Evolutionary conservation across 306 rosid genomes (phyloP), one percentile per base, ranked within the genome.

Genomic region (Pyrus betulifolia): DNA sequence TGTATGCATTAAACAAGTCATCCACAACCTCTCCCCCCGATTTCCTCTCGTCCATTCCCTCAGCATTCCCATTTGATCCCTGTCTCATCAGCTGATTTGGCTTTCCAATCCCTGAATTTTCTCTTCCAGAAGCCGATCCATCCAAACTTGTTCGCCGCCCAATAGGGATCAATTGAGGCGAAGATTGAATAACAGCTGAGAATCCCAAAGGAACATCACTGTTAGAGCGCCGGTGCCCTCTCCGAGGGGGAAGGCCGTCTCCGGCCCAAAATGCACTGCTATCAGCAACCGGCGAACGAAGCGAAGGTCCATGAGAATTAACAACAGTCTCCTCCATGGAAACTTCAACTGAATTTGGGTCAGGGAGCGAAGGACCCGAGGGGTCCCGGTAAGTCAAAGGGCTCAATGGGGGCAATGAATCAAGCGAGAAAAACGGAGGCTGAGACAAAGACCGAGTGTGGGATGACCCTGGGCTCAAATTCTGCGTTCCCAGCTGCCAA

Each of bases 121-220:
- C 87, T 69, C 86, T 87, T 62, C 75, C 81, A 27, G 84, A 85
- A 84, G 66, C 79, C 15, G 70, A 77, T 67, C 80, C 84, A 8
- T 81, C 86, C 28, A 81, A 80, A 69, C 75, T 73, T 57, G 72
- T 83, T 77, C 79, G 73, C 45, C 78, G 18, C 51, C 82, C 79
- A 13, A 84, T 55, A 22, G 92, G 84, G 49, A 79, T 78, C 63
- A 79, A 27, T 57, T 82, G 96, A 74, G 95, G 93, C 2, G 74
- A 79, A 52, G 91, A 85, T 61, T 86, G 89, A 74, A 82, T 65
- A 54, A 83, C 79, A 44, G 86, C 89, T 5, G 96, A 84, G 46
- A 93, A 89, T 67, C 91, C 93, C 13, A 89, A 77, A 3, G 92
- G 91, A 45, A 91, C 81, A 84, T 93, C 98, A 75, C 96, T 93